phyloP scores from a whole-genome alignment of 2,329 filamentous ascomycete genomes.

The Pseudovirgaria hyperparasitica region DNA sequence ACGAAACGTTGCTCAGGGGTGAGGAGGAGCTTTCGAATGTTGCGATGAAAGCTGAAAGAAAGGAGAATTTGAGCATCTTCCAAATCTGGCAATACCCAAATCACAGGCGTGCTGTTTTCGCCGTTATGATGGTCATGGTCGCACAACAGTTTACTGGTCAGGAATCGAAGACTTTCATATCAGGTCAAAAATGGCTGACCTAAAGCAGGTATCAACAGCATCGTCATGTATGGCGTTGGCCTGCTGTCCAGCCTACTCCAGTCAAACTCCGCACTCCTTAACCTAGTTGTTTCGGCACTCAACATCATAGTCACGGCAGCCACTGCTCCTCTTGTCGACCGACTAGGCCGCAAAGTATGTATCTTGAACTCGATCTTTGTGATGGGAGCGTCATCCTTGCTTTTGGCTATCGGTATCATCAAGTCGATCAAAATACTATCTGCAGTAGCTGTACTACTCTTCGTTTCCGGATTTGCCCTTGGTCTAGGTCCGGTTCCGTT shows the following conservation, averaged over 20 bases:
- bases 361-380: slow-evolving; percentile 71
- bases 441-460: slow-evolving; percentile 67
- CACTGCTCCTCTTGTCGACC: slow-evolving; percentile 76
- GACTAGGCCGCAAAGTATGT: slow-evolving; percentile 75
- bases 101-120: slow-evolving; percentile 71
- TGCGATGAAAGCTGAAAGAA: slow-evolving; percentile 15
- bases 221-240: slow-evolving; percentile 96
- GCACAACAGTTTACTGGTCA: slow-evolving; percentile 72
- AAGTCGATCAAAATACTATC: slow-evolving; percentile 61
- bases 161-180: slow-evolving; percentile 1
- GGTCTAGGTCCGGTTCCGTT: slow-evolving; percentile 91
- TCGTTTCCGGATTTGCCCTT: slow-evolving; percentile 81
- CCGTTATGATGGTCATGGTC: slow-evolving; percentile 85
- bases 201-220: slow-evolving; percentile 64
- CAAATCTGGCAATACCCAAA: slow-evolving; percentile 52
- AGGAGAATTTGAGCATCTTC: slow-evolving; percentile 29
- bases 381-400: slow-evolving; percentile 66
- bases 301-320: slow-evolving; percentile 74
- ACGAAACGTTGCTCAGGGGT: slow-evolving; percentile 54
- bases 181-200: slow-evolving; percentile 1
- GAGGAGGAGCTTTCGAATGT: slow-evolving; percentile 14
- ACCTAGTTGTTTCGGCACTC: slow-evolving; percentile 73
- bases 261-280: slow-evolving; percentile 68
- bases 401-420: slow-evolving; percentile 70
- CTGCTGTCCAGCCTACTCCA: slow-evolving; percentile 72